phyloP scores from a whole-genome alignment of 176 grass and related monocot species.

The Poa annua region DNA sequence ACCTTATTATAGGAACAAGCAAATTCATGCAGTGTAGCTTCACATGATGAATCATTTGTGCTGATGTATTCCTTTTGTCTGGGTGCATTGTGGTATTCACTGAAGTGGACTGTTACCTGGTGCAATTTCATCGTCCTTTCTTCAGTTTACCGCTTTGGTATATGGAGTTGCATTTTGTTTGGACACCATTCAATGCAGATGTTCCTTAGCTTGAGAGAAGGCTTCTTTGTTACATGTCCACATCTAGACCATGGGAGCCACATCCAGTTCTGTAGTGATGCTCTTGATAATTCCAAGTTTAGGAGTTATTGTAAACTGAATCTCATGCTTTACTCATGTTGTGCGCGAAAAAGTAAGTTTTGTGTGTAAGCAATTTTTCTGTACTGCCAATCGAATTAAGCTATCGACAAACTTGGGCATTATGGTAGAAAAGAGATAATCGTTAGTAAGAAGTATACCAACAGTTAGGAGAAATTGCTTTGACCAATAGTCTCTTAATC shows the following conservation, averaged over 20 bases:
- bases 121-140: neutral
- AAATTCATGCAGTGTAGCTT: conserved; percentile 5
- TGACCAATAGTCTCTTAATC: neutral
- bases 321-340: neutral
- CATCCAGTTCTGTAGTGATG: neutral
- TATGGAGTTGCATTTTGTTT: neutral
- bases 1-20: neutral
- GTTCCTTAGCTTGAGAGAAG: neutral
- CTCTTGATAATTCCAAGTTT: neutral
- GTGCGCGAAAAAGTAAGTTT: neutral
- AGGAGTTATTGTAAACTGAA: neutral
- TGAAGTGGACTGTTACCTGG: neutral
- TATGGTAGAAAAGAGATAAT: conserved; percentile 1
- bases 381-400: neutral
- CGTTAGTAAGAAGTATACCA: neutral
- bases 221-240: conserved; percentile 18
- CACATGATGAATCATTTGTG: neutral
- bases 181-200: neutral
- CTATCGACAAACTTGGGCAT: neutral
- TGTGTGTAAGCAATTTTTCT: neutral
- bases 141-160: neutral
- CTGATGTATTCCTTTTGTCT: neutral
- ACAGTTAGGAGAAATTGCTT: neutral
- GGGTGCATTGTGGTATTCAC: neutral
- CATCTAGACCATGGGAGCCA: neutral